Conservation (phyloP, 2,329 filamentous ascomycete species). For the Diplocarpon rosae region DNA sequence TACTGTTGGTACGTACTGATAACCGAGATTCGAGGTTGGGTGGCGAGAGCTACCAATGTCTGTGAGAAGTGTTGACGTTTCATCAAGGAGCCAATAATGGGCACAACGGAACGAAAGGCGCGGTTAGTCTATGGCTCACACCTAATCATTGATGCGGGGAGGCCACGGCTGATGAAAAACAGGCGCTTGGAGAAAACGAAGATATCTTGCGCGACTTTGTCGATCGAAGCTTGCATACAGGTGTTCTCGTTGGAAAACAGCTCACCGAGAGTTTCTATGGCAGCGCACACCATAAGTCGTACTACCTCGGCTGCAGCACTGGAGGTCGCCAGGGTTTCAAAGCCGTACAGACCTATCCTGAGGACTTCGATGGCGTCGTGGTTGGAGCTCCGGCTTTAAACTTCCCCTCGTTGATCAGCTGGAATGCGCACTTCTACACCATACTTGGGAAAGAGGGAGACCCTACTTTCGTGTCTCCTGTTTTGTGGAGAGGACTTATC, state of each 20-base stretch:
- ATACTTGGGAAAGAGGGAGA: slow-evolving; percentile 8
- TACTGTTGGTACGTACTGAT: slow-evolving; percentile 13
- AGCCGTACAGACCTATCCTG: slow-evolving; percentile 31
- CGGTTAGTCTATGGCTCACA: slow-evolving; percentile 2
- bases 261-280: slow-evolving; percentile 28
- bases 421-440: slow-evolving; percentile 12
- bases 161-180: not conserved
- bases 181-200: slow-evolving; percentile 15
- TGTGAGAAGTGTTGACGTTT: too few species aligned
- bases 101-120: slow-evolving; percentile 21
- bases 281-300: slow-evolving; percentile 25
- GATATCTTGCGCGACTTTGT: slow-evolving; percentile 23
- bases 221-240: slow-evolving; percentile 15
- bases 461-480: slow-evolving; percentile 7
- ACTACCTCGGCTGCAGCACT: slow-evolving; percentile 33
- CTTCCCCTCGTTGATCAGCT: slow-evolving; percentile 12
- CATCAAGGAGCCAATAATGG: slow-evolving; percentile 16
- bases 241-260: slow-evolving; percentile 18
- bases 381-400: slow-evolving; percentile 30
- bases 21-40: not conserved
- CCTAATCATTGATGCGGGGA: too few species aligned
- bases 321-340: slow-evolving; percentile 34
- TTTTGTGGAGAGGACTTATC: slow-evolving; percentile 15
- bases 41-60: slow-evolving; percentile 1
- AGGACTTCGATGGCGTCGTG: slow-evolving; percentile 33